A percentile compares a stretch with the other conserved stretches of the same genome.
phyloP scores from a whole-genome alignment of 1,139 yeast genomes.

The Diutina ranongensis region DNA sequence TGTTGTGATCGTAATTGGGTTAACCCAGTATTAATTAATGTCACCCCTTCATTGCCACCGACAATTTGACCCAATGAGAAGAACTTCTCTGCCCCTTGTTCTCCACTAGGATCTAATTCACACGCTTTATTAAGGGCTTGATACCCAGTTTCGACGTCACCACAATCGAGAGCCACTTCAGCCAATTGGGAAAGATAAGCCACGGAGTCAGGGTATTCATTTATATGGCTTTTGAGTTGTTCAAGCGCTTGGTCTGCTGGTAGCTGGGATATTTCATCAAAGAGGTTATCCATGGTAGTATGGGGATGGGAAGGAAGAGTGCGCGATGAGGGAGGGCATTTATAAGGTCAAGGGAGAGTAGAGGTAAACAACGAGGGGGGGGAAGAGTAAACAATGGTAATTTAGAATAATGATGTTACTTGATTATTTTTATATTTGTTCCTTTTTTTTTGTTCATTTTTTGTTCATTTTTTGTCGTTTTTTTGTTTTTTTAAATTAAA shows the following conservation, averaged over 20 bases:
- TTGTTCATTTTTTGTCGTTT: no score
- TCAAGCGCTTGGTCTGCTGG: constrained; percentile 24
- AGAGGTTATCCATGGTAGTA: not conserved
- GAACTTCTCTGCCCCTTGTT: constrained; percentile 64
- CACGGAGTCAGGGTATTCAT: constrained; percentile 19
- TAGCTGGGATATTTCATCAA: not conserved
- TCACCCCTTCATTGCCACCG: constrained; percentile 72
- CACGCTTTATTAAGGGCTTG: constrained; percentile 52
- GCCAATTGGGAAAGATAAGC: constrained; percentile 40
- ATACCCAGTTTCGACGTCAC: constrained; percentile 70
- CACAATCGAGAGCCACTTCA: constrained; percentile 67
- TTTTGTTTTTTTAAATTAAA: no score
- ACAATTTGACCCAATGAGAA: constrained; percentile 83
- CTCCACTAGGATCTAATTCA: constrained; percentile 56
- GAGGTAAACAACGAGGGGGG: not conserved
- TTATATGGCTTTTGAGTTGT: constrained; percentile 20
- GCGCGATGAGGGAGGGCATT: not conserved
- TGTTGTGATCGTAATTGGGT: constrained; percentile 35
- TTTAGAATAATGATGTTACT: no score
- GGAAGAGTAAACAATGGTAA: no score
- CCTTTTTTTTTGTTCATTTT: no score
- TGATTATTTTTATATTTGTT: no score
- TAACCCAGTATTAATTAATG: constrained; percentile 56
- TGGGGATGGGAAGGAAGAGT: not conserved
- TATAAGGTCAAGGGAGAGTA: not conserved